Percentiles rank a stretch among this genome's conserved stretches.
Evolutionary conservation across 441 rosid species (phyloP).

Genomic region (Populus hybrid): DNA sequence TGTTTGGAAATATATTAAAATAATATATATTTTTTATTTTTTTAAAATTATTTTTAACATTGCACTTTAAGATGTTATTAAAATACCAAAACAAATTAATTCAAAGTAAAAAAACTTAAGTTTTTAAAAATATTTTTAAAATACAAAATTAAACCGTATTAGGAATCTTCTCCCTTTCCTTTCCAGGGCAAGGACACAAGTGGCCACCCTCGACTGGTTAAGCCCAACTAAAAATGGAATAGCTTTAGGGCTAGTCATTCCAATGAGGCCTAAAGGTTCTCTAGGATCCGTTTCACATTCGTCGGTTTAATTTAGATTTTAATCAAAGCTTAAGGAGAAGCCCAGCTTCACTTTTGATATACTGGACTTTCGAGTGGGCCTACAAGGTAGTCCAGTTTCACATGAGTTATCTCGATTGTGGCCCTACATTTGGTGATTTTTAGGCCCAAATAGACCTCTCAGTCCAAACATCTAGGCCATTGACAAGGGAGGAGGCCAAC

Average conservation of each 20-base stretch:
- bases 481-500: background rate
- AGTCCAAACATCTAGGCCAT: background rate
- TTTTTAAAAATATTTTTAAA: too few relatives aligned
- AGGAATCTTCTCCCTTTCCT: too few relatives aligned
- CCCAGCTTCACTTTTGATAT: background rate
- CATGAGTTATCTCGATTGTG: background rate
- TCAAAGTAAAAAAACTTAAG: too few relatives aligned
- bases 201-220: too few relatives aligned
- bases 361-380: background rate
- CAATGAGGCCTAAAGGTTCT: background rate
- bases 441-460: background rate
- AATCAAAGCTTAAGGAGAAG: background rate
- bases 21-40: too few relatives aligned
- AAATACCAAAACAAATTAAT: too few relatives aligned
- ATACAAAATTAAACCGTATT: too few relatives aligned
- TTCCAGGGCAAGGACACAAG: too few relatives aligned
- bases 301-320: background rate
- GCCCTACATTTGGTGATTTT: background rate
- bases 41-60: too few relatives aligned
- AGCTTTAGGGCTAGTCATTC: background rate
- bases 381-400: background rate
- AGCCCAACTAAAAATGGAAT: too few relatives aligned
- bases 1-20: too few relatives aligned
- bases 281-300: background rate
- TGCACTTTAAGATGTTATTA: accelerated